Evolutionary conservation across 148 eudicot species (phyloP).

Genomic region (Cornus kousa): DNA sequence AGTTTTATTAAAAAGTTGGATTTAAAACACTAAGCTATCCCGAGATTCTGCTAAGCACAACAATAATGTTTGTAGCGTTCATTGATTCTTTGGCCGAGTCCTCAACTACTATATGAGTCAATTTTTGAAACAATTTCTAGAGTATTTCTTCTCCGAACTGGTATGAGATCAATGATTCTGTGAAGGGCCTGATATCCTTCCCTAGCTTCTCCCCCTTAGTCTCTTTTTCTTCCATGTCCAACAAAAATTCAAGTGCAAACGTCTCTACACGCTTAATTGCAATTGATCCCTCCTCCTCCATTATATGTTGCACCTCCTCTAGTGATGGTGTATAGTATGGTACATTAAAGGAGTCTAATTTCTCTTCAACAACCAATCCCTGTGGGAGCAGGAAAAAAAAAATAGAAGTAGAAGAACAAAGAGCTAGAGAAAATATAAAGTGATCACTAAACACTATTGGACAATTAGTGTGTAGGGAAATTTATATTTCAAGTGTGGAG

Average conservation of each 20-base stretch:
- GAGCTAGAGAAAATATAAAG: too few species aligned
- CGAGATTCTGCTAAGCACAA: not conserved
- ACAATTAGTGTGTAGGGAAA: too few species aligned
- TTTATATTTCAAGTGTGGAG: too few species aligned
- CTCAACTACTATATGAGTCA: constrained; percentile 5
- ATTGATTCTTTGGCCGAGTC: constrained; percentile 11
- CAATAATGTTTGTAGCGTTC: constrained; percentile 1
- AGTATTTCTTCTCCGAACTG: constrained; percentile 21
- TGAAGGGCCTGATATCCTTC: constrained; percentile 11
- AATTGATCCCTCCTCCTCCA: constrained; percentile 24
- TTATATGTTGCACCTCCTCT: constrained; percentile 23
- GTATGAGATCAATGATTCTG: constrained; percentile 15
- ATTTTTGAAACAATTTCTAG: constrained; percentile 7
- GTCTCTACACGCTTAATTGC: constrained; percentile 14
- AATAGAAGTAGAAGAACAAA: too few species aligned
- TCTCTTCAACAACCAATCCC: constrained; percentile 28
- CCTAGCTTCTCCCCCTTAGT: constrained; percentile 2
- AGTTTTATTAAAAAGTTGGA: too few species aligned
- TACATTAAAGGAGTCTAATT: constrained; percentile 27
- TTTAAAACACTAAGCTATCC: not conserved
- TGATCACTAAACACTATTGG: too few species aligned
- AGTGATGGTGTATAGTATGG: constrained; percentile 26
- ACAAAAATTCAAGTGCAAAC: not conserved
- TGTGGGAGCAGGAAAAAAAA: not conserved
- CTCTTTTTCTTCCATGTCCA: not conserved